Conservation (phyloP, 129 eudicot species). For the Daucus carota region DH1_v3.0 NC_030381.2:47001501-47002000, state of each 20-base stretch:
- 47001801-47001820: background rate
- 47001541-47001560: conserved; percentile 30
- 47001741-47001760: background rate
- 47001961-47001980: background rate
- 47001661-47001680: conserved; percentile 11
- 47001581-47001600: conserved; percentile 29
- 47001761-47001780: conserved; percentile 8
- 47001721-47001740: conserved; percentile 24
- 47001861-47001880: background rate
- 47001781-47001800: background rate
- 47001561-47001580: conserved; percentile 23
- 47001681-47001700: conserved; percentile 18
- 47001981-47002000: background rate
- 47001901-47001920: background rate
- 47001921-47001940: background rate
- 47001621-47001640: conserved; percentile 11
- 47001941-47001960: background rate
- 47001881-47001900: background rate
- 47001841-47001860: background rate
- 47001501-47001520: conserved; percentile 24
- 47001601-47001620: conserved; percentile 21
- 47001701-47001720: conserved; percentile 13
- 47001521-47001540: conserved; percentile 24
- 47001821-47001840: background rate
- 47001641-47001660: conserved; percentile 11